Conservation (phyloP, 768 basidiomycete species). For the Hypholoma sublateritium region DNA sequence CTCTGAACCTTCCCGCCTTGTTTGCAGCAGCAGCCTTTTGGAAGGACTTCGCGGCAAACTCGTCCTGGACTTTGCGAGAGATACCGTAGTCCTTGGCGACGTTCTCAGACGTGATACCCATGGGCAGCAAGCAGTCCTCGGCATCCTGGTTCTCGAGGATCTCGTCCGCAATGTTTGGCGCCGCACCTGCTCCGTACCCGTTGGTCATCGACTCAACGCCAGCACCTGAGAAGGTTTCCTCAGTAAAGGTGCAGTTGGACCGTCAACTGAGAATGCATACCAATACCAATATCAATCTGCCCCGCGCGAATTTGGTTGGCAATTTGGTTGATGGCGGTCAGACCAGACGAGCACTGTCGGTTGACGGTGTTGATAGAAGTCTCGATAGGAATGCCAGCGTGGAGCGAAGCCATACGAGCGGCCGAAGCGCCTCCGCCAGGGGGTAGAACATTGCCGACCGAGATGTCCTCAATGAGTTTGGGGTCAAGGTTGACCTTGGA, state of each 20-base stretch:
- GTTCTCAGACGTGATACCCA: conserved; percentile 96
- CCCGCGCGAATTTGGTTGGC: conserved; percentile 77
- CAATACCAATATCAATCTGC: conserved; percentile 89
- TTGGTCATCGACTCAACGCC: conserved; percentile 91
- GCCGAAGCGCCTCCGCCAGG: conserved; percentile 79
- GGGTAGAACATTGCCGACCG: conserved; percentile 87
- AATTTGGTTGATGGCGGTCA: conserved; percentile 80
- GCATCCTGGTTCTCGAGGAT: conserved; percentile 68
- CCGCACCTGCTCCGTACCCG: conserved; percentile 61
- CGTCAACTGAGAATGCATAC: conserved; percentile 37
- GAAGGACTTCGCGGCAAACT: conserved; percentile 82
- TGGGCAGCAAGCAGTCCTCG: conserved; percentile 80
- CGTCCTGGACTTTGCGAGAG: conserved; percentile 76
- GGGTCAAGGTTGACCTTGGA: conserved; percentile 71
- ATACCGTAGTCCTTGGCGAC: conserved; percentile 78
- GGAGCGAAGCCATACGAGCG: conserved; percentile 85
- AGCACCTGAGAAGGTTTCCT: conserved; percentile 47
- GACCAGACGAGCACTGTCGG: conserved; percentile 87
- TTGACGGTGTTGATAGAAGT: conserved; percentile 81
- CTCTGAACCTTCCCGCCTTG: conserved; percentile 78
- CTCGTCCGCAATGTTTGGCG: conserved; percentile 61
- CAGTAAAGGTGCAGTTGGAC: background rate
- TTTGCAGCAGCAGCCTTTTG: conserved; percentile 80
- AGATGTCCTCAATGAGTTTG: conserved; percentile 78
- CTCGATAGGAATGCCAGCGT: conserved; percentile 81